Evolutionary conservation across 2,329 filamentous ascomycete species (phyloP).

Genomic region (Colletotrichum magnum): DNA sequence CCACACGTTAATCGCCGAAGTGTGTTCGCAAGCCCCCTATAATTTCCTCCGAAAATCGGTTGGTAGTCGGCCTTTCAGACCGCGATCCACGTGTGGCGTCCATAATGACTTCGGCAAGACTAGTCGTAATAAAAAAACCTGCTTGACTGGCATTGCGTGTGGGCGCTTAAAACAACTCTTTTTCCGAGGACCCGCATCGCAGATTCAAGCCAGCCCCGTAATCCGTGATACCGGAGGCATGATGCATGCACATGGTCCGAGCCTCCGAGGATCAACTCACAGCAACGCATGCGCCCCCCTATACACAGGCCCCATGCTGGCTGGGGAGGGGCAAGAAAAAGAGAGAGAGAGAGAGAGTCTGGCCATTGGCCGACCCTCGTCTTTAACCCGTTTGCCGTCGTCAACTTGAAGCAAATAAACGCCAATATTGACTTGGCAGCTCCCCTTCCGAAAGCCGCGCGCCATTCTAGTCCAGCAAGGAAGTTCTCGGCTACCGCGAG

Average conservation of each 20-base stretch:
- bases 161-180: neutral
- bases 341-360: neutral
- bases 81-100: neutral
- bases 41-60: neutral
- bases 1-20: neutral
- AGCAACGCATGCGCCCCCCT: constrained; percentile 2
- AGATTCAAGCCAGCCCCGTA: no score
- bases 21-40: neutral
- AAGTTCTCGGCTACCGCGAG: constrained; percentile 4
- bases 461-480: neutral
- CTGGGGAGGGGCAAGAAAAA: no score
- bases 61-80: constrained; percentile 2
- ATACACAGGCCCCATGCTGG: neutral
- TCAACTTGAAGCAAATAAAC: constrained; percentile 19
- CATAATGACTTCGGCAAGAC: neutral
- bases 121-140: constrained; percentile 8
- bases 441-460: no score
- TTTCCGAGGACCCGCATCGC: no score
- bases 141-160: neutral
- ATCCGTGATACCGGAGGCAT: no score
- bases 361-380: neutral
- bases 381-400: neutral
- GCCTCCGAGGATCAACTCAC: no score
- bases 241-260: no score
- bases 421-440: constrained; percentile 12